Evolutionary conservation across 176 grass and related monocot genomes (phyloP), one percentile per base, ranked within the genome.

Genomic region (Aegilops bicornis): DNA sequence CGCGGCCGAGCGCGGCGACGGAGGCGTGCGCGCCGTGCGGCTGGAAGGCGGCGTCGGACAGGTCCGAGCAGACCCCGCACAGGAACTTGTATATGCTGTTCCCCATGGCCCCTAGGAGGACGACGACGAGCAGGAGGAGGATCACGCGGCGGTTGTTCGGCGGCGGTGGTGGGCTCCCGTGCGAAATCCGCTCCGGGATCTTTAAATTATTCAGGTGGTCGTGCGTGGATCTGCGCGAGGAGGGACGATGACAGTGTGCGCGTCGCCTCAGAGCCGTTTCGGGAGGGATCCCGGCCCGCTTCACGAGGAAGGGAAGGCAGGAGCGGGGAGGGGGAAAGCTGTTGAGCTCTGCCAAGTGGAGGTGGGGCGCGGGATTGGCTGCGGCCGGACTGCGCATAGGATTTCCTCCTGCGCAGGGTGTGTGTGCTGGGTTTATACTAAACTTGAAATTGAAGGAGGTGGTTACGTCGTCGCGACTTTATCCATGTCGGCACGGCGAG

Each of bases 41-140:
- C 16, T 32, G 30, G 83, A 64, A 65, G 27, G 25, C 83, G 36
- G 14, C 85, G 63, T 30, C 89, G 20, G 5, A 19, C 15, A 76
- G 73, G 7, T 76, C 73, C 9, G 58, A 73, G 86, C 81, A 87
- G 59, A 87, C 79, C 22, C 90, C 91, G 63, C 91, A 91, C 67
- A 98, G 20, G 85, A 90, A 89, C 56, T 64, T 73, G 81, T 89
- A 87, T 27, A 98, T 95, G 79, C 88, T 86, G 89, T 98, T 98
- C 61, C 97, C 94, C 97, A 98, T 98, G 82, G 7, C 69, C 2
- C 9, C 31, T 36, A 3, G 45, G 15, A 52, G 0, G 8, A 73
- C 9, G 70, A 73, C 0, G 70, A 73, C 0, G 13, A 16, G 32
- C 17, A 36, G 32, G 3, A 69, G 32, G 2, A 59, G 67, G 69